These are phyloP conservation scores for Iris pallida DNA, from an alignment of 116 monocot genomes.

Conservation along the genomic window DNA sequence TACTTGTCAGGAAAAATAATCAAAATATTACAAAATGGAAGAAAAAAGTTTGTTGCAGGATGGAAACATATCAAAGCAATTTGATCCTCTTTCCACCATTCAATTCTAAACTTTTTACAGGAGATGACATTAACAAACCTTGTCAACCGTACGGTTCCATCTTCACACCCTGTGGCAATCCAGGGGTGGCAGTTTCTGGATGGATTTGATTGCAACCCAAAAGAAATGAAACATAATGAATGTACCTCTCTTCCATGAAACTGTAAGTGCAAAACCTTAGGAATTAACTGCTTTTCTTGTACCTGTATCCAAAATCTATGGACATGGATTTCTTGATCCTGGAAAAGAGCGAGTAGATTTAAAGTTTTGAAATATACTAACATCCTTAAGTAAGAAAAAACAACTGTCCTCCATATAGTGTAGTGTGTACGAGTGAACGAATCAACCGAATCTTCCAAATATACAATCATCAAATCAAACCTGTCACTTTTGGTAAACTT, in stretches of 20 bases:
- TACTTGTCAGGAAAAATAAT: too few species aligned
- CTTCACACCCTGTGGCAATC: conserved; percentile 87
- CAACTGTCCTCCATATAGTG: not conserved
- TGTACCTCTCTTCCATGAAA: conserved; percentile 92
- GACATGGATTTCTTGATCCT: conserved; percentile 76
- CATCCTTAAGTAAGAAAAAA: conserved; percentile 9
- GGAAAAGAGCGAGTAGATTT: conserved; percentile 5
- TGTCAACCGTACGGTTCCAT: conserved; percentile 82
- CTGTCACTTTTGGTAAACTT: too few species aligned
- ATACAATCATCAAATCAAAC: too few species aligned
- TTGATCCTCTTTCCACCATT: not conserved
- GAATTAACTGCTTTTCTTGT: conserved; percentile 36
- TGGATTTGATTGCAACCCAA: conserved; percentile 9
- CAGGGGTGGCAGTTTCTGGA: conserved; percentile 13
- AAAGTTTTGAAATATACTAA: not conserved
- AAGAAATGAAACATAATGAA: conserved; percentile 60
- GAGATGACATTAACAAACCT: conserved; percentile 27
- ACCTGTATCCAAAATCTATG: conserved; percentile 44
- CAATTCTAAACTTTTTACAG: not conserved
- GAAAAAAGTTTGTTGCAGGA: too few species aligned
- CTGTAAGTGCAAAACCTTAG: conserved; percentile 58
- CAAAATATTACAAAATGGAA: too few species aligned
- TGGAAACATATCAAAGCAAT: too few species aligned
- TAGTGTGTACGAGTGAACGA: not conserved
- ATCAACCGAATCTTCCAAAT: too few species aligned